Base-by-base conservation (phyloP, 2,329 filamentous ascomycete genomes). In the Magnaporthales sp. region DNA sequence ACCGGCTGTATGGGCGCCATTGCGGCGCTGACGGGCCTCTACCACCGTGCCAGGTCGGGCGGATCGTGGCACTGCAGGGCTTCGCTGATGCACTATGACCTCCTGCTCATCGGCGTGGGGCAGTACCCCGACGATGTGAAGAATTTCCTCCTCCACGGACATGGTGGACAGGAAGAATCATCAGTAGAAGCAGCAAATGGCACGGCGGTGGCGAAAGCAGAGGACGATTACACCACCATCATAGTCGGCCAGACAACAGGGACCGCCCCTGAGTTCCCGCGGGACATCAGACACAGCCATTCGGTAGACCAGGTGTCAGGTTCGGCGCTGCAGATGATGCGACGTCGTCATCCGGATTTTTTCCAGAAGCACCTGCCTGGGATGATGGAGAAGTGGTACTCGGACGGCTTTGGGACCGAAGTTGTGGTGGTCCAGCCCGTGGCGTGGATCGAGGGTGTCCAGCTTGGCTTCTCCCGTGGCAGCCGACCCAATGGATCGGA, bases 1-100 rank as follows among this genome's bases (percentile, higher is more conserved):
- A 91, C 89, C 0, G 89, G 89, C 30, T 90, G 87, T 72, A 88
- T 91, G 78, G 89, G 89, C 3, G 86, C 87, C 61, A 87, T 90
- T 69, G 86, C 88, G 3, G 88, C 88, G 0, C 74, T 92, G 38
- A 82, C 82, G 0, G 89, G 88, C 0, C 79, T 91, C 8, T 87
- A 86, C 71, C 82, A 84, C 70, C 82, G 89, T 32, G 84, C 88
- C 0, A 86, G 82, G 9, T 75, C 77, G 13, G 89, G 89, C n/a
- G 89, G 89, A 1, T 89, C 86, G 0, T 91, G 88, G 80, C 80
- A 87, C 67, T 88, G 88, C 62, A 86, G 83, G 66, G 85, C 83
- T 0, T 89, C 86, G 1, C 78, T 91, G 22, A 80, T 87, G 71
- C 88, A 91, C 71, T 91, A 91, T 73, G 87, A 91, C 69, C 80